Evolutionary conservation across 2,329 filamentous ascomycete genomes (phyloP).

Genomic region (Talaromyces sp.): DNA sequence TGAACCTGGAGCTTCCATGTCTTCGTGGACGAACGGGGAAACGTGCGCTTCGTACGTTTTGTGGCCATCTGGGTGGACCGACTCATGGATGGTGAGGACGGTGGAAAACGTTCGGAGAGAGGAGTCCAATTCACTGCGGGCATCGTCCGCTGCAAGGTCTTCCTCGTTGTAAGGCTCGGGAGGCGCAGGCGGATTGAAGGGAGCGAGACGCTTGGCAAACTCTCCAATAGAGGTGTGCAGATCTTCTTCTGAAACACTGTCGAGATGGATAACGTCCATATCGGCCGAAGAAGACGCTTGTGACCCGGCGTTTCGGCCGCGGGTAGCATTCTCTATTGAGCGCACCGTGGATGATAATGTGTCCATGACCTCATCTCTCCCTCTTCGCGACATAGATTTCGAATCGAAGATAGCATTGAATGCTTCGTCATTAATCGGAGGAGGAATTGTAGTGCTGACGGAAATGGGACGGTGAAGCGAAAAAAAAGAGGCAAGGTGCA

Average conservation of each 20-base stretch:
- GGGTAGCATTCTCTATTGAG: slow-evolving; percentile 36
- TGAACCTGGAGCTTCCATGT: slow-evolving; percentile 33
- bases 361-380: slow-evolving; percentile 57
- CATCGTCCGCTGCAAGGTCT: slow-evolving; percentile 26
- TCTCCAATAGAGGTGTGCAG: slow-evolving; percentile 63
- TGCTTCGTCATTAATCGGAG: slow-evolving; percentile 62
- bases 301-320: slow-evolving; percentile 30
- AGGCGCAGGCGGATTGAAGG: slow-evolving; percentile 79
- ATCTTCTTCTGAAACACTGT: slow-evolving; percentile 50
- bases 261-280: slow-evolving; percentile 33
- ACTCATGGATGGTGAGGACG: slow-evolving; percentile 50
- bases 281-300: slow-evolving; percentile 16
- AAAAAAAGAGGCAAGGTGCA: slow-evolving; percentile 89
- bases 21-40: slow-evolving; percentile 41
- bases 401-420: slow-evolving; percentile 81
- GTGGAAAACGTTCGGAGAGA: slow-evolving; percentile 42
- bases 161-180: slow-evolving; percentile 55
- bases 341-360: slow-evolving; percentile 53
- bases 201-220: slow-evolving; percentile 65
- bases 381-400: slow-evolving; percentile 41
- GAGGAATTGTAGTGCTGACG: slow-evolving; percentile 74
- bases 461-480: slow-evolving; percentile 93
- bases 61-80: slow-evolving; percentile 44
- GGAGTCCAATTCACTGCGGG: slow-evolving; percentile 25
- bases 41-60: slow-evolving; percentile 49